Base-by-base conservation (phyloP, 768 basidiomycete genomes). In the Russula foetens region DNA sequence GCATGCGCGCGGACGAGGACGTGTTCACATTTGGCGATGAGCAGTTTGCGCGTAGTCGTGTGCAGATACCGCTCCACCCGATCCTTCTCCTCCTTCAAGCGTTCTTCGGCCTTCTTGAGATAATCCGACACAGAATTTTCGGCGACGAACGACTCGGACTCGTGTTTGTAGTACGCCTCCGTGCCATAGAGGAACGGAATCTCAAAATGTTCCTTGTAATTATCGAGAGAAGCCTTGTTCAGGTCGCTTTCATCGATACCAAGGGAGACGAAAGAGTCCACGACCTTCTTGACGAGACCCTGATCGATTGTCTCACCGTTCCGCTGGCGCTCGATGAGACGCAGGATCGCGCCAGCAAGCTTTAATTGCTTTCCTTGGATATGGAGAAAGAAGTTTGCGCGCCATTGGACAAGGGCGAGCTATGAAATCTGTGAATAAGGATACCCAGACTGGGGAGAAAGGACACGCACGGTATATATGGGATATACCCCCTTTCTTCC, bases 371-470 rank as follows among this genome's bases (percentile, higher is more conserved):
- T 90, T 69, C 79, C 79, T 73, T 96, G 94, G n/a, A 96, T 81
- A 53, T 87, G 86, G 45, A 85, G 74, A 76, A 98, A 98, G 64
- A 98, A 85, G 73, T 94, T 86, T 62, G 80, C 77, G 70, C 88
- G 96, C 97, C 97, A 99, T 75, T 96, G 92, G 0, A 96, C 92
- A 44, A 99, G 84, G 1, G 96, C 90, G 31, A 99, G 86, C 93
- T 88, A 53, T 45, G 38, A 24, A n/a, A 53, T 53, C 59, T 46
- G 53, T 60, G 53, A 53, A 26, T 49, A 21, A 55, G 56, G 19
- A 47, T 12, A 7, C 19, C 8, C 15, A 46, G 19, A 43, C n/a
- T 35, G 45, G 45, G n/a, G 7, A 56, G 33, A 43, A 48, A 28
- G 53, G 14, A 38, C 5, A 75, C 87, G 69, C 66, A 96, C 95